Conservation (phyloP, 306 rosid species). For the Abrus precatorius region DNA sequence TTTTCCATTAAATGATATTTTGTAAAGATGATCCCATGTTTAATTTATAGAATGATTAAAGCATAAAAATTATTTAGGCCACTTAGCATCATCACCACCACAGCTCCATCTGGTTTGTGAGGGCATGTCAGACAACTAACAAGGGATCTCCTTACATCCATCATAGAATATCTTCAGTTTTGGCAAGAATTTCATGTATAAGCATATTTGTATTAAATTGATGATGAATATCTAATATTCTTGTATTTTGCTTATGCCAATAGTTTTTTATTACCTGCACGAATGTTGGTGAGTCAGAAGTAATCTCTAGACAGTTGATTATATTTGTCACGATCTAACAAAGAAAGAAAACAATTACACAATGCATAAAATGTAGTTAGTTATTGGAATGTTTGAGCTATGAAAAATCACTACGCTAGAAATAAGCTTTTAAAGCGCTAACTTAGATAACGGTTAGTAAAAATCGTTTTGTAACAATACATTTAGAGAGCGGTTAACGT, state of each 20-base stretch:
- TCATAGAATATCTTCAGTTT: constrained; percentile 57
- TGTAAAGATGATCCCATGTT: background rate
- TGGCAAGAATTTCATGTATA: constrained; percentile 62
- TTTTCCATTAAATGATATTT: constrained; percentile 1
- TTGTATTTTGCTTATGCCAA: background rate
- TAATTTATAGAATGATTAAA: constrained; percentile 11
- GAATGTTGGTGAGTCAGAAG: constrained; percentile 64
- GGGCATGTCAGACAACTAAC: constrained; percentile 60
- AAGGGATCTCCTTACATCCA: constrained; percentile 61
- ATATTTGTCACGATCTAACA: constrained; percentile 57
- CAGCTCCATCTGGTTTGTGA: constrained; percentile 75
- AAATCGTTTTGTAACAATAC: too few species aligned
- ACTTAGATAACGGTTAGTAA: too few species aligned
- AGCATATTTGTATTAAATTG: too few species aligned
- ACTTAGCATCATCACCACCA: constrained; percentile 64
- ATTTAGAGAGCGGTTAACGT: too few species aligned
- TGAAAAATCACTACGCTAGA: too few species aligned
- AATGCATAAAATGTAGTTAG: background rate
- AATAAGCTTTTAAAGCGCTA: too few species aligned
- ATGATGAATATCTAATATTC: background rate
- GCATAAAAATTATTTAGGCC: background rate
- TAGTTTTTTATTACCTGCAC: constrained; percentile 61
- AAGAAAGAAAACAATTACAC: constrained; percentile 21
- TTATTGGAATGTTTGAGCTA: too few species aligned
- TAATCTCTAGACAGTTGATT: constrained; percentile 57